These are phyloP conservation scores for Arbutus unedo DNA, from an alignment of 148 eudicot genomes.

Conservation along the genomic window DNA sequence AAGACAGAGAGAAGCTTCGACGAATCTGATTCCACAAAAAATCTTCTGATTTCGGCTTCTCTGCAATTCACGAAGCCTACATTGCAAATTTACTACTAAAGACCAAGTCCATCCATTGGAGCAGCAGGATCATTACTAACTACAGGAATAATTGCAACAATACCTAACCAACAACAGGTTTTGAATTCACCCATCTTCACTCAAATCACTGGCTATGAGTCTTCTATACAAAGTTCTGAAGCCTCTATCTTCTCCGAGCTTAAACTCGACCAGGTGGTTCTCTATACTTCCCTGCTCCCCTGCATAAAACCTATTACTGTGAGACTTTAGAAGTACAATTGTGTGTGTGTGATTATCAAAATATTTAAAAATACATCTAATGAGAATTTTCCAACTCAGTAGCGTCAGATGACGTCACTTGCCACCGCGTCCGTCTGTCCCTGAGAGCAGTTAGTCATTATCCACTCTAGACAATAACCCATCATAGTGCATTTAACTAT, in stretches of 20 bases:
- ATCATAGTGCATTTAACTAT: neutral
- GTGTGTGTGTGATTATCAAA: neutral
- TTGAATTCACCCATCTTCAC: constrained; percentile 5
- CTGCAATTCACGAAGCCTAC: neutral
- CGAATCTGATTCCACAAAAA: neutral
- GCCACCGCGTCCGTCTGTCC: too few relatives aligned
- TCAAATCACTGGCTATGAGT: constrained; percentile 12
- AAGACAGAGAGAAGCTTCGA: constrained; percentile 7
- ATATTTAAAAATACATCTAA: too few relatives aligned
- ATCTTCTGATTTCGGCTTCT: neutral
- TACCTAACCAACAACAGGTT: neutral
- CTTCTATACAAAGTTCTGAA: constrained; percentile 6
- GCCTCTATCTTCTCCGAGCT: neutral
- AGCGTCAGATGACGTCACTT: too few relatives aligned
- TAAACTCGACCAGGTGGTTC: constrained; percentile 44
- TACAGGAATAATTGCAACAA: constrained; percentile 3
- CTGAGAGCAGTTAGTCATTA: neutral
- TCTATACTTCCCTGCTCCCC: constrained; percentile 38
- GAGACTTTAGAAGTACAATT: neutral
- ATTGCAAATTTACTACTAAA: neutral
- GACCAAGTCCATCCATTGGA: neutral
- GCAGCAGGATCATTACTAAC: neutral
- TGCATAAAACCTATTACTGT: constrained; percentile 15
- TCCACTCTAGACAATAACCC: neutral
- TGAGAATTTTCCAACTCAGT: too few relatives aligned